Evolutionary conservation across 441 rosid genomes (phyloP).

Genomic region (Euphorbia schlechtendalii): DNA sequence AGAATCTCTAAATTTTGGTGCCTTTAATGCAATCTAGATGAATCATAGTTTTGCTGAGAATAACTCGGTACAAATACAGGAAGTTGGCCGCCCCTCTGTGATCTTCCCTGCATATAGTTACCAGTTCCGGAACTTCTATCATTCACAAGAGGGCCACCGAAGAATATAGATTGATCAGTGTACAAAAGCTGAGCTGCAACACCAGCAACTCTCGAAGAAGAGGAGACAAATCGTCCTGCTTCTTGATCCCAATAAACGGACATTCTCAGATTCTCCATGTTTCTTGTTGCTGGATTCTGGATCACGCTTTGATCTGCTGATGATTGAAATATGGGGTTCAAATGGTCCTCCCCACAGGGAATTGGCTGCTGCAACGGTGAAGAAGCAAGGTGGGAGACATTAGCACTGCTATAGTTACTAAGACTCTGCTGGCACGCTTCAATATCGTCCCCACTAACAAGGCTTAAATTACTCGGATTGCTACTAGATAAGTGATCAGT

Average conservation of each 20-base stretch:
- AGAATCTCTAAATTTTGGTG: slow-evolving; percentile 1
- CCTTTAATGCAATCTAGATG: slow-evolving; percentile 39
- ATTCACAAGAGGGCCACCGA: slow-evolving; percentile 56
- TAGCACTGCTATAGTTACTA: slow-evolving; percentile 55
- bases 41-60: slow-evolving; percentile 42
- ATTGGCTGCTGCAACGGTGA: slow-evolving; percentile 40
- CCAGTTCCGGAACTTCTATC: slow-evolving; percentile 42
- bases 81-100: slow-evolving; percentile 73
- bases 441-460: slow-evolving; percentile 49
- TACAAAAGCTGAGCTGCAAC: slow-evolving; percentile 50
- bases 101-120: slow-evolving; percentile 55
- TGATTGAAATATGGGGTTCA: slow-evolving; percentile 71
- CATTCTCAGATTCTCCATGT: slow-evolving; percentile 34
- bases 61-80: slow-evolving; percentile 85
- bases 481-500: slow-evolving; percentile 52
- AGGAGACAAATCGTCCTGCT: slow-evolving; percentile 80
- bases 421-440: slow-evolving; percentile 47
- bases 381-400: slow-evolving; percentile 32
- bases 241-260: slow-evolving; percentile 86
- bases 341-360: slow-evolving; percentile 52
- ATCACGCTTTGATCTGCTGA: slow-evolving; percentile 46
- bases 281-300: slow-evolving; percentile 19
- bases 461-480: slow-evolving; percentile 40
- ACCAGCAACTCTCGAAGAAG: slow-evolving; percentile 35
- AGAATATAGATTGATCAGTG: slow-evolving; percentile 56